These are phyloP conservation scores for Fusarium albosuccineum DNA, from an alignment of 2,329 filamentous ascomycete species.

Conservation along the genomic window DNA sequence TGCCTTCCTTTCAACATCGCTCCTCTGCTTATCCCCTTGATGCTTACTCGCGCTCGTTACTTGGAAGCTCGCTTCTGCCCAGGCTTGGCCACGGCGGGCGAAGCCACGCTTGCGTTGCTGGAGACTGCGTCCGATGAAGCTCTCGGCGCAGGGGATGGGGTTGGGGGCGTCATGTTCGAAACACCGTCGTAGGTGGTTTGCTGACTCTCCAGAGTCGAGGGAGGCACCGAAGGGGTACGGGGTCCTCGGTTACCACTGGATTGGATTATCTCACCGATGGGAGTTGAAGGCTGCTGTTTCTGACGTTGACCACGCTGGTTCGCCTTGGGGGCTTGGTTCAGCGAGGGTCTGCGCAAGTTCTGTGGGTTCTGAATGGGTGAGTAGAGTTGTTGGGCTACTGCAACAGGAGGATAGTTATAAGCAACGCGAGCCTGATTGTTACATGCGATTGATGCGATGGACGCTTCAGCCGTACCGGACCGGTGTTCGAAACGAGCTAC, in stretches of 20 bases:
- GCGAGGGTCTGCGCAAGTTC: not conserved
- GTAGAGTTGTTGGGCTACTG: not conserved
- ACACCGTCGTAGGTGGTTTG: not conserved
- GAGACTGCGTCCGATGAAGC: slow-evolving; percentile 1
- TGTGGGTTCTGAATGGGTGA: not conserved
- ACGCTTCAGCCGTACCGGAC: slow-evolving; percentile 29
- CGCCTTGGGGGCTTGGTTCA: not conserved
- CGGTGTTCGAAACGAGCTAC: slow-evolving; percentile 26
- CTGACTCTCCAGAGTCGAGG: not conserved
- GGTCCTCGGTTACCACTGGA: not conserved
- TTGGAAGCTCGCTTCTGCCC: not conserved
- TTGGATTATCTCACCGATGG: not conserved
- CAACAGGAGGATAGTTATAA: not conserved
- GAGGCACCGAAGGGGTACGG: slow-evolving; percentile 11
- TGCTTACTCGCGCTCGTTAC: not conserved
- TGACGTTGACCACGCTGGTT: not conserved
- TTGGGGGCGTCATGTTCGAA: slow-evolving; percentile 34
- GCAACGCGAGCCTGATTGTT: not conserved
- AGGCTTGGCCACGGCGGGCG: not conserved
- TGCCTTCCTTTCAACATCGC: not conserved
- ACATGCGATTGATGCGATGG: slow-evolving; percentile 21
- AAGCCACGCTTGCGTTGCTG: not conserved
- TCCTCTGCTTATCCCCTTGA: not conserved
- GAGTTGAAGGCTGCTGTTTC: not conserved
- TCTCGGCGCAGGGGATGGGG: slow-evolving; percentile 39